Conservation (phyloP, 176 grass and related monocot genomes). For the Ensete ventricosum region DNA sequence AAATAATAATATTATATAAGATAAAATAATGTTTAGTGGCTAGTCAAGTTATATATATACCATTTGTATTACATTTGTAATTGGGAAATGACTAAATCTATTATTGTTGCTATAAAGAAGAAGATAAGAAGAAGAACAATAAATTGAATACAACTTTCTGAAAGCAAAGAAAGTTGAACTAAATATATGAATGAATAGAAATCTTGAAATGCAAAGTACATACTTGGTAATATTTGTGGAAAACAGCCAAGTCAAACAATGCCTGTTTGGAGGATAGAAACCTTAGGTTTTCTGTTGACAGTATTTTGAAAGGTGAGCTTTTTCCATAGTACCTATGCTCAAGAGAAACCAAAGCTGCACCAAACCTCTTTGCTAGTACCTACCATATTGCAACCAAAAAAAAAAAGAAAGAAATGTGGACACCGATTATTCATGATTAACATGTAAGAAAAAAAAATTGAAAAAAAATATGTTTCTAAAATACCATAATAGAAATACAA, state of each 20-base stretch:
- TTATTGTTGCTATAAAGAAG: no score
- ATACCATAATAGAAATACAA: no score
- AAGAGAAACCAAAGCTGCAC: constrained; percentile 68
- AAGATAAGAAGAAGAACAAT: neutral
- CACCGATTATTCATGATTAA: neutral
- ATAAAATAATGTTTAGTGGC: neutral
- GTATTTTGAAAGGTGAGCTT: constrained; percentile 67
- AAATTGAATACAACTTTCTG: no score
- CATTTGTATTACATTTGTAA: neutral
- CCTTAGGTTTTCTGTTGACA: constrained; percentile 62
- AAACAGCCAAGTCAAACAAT: constrained; percentile 85
- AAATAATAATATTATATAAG: neutral
- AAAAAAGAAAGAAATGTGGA: neutral
- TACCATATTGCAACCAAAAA: constrained; percentile 3
- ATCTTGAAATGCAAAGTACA: neutral
- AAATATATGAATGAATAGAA: neutral
- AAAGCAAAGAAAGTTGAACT: no score
- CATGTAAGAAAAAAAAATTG: no score
- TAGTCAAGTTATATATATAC: neutral
- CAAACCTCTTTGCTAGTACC: constrained; percentile 92
- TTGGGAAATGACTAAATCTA: neutral
- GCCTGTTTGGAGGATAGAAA: constrained; percentile 97
- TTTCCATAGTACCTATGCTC: constrained; percentile 97
- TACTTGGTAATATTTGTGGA: constrained; percentile 82
- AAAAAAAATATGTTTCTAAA: no score